Evolutionary conservation across 345 rosid species (phyloP).

Genomic region (Turritis glabra): DNA sequence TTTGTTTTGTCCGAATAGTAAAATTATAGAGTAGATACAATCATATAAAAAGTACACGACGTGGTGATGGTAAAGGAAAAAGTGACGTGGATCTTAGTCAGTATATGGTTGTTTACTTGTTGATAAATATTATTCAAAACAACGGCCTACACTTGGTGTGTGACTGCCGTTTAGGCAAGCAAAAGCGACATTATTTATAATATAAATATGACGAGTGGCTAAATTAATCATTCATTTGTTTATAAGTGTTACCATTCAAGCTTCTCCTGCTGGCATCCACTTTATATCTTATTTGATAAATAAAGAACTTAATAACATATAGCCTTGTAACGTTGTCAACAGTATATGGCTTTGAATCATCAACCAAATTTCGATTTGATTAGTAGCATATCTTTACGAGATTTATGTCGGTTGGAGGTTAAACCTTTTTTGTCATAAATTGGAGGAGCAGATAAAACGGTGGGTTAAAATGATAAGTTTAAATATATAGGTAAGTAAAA

Average conservation of each 20-base stretch:
- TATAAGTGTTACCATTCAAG: neutral
- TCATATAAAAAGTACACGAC: neutral
- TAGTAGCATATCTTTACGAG: too few species aligned
- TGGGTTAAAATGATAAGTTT: too few species aligned
- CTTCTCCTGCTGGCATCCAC: neutral
- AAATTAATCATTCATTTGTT: neutral
- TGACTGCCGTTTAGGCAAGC: neutral
- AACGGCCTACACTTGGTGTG: neutral
- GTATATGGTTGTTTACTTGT: neutral
- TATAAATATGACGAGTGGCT: neutral
- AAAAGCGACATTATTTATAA: neutral
- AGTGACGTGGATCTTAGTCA: conserved; percentile 13
- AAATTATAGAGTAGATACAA: neutral
- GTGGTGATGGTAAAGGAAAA: neutral
- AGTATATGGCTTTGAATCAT: neutral
- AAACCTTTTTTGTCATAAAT: too few species aligned
- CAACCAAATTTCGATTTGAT: neutral
- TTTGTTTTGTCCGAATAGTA: neutral
- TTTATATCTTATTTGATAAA: neutral
- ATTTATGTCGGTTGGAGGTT: too few species aligned
- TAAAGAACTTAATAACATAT: neutral
- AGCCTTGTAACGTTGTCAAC: neutral
- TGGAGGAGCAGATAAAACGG: too few species aligned
- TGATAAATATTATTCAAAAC: neutral
- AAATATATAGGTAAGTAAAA: too few species aligned